Percentiles rank a stretch among this genome's conserved stretches.
phyloP scores from a whole-genome alignment of 345 rosid species.

The Eucalyptus grandis region DNA sequence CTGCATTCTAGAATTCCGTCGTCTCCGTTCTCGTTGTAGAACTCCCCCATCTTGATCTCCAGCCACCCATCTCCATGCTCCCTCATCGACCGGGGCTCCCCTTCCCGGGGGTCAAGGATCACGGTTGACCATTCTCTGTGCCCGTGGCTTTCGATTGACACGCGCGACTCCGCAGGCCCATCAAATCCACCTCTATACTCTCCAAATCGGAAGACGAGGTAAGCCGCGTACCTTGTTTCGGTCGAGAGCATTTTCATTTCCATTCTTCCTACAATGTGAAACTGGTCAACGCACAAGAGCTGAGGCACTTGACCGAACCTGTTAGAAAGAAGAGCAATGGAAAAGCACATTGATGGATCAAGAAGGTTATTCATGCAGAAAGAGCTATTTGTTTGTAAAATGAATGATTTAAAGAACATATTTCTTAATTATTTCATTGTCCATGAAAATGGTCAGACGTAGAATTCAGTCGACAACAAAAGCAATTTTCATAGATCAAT shows the following conservation, averaged over 20 bases:
- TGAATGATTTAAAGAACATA: background rate
- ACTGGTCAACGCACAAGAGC: background rate
- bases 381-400: background rate
- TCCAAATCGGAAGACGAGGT: no score
- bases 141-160: background rate
- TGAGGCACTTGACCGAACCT: background rate
- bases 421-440: no score
- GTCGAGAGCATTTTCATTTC: background rate
- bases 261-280: background rate
- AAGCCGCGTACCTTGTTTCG: no score
- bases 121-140: no score
- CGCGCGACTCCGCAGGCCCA: no score
- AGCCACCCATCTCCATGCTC: background rate
- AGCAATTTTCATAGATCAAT: no score
- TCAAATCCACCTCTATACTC: no score
- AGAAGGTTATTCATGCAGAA: background rate
- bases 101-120: no score
- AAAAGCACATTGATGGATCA: background rate
- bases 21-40: background rate
- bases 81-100: no score
- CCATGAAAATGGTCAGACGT: no score
- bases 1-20: background rate
- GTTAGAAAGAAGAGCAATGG: background rate
- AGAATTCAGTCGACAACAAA: no score
- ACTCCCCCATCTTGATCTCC: background rate